Conservation (phyloP, 169 alveolate genomes). For the Eimeria falciformis region DNA sequence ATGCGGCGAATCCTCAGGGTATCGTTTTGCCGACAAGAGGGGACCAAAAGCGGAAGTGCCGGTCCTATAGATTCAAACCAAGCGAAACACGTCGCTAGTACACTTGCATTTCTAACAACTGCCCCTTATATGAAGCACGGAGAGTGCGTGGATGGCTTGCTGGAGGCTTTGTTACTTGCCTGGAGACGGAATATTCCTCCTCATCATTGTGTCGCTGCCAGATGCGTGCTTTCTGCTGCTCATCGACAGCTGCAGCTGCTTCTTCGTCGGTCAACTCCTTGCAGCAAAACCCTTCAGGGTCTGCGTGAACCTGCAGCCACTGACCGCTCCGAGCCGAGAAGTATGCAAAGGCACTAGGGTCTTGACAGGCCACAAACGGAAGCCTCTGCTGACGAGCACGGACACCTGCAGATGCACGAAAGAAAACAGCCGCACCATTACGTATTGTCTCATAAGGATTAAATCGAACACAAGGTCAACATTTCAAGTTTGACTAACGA, state of each 20-base stretch:
- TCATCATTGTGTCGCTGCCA: too few species aligned
- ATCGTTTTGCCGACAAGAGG: not conserved
- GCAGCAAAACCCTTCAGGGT: not conserved
- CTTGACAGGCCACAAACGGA: constrained; percentile 58
- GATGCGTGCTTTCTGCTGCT: not conserved
- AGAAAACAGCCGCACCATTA: not conserved
- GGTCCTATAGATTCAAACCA: not conserved
- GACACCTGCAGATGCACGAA: constrained; percentile 27
- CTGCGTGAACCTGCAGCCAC: not conserved
- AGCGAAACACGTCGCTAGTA: too few species aligned
- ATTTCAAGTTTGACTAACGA: too few species aligned
- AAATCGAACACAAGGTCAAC: too few species aligned
- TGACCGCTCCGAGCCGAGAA: constrained; percentile 31
- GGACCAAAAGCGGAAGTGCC: not conserved
- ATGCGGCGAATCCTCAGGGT: not conserved
- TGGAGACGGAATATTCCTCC: too few species aligned
- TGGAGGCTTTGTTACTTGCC: too few species aligned
- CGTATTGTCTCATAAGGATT: not conserved
- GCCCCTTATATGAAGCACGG: too few species aligned
- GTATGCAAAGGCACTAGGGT: constrained; percentile 15
- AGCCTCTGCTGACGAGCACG: constrained; percentile 72
- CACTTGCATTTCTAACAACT: too few species aligned
- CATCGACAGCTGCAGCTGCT: constrained; percentile 22
- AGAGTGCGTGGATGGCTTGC: too few species aligned
- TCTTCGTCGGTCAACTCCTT: not conserved